Base-by-base conservation (phyloP, 257 asterid genomes). In the Coffea eugenioides region DNA sequence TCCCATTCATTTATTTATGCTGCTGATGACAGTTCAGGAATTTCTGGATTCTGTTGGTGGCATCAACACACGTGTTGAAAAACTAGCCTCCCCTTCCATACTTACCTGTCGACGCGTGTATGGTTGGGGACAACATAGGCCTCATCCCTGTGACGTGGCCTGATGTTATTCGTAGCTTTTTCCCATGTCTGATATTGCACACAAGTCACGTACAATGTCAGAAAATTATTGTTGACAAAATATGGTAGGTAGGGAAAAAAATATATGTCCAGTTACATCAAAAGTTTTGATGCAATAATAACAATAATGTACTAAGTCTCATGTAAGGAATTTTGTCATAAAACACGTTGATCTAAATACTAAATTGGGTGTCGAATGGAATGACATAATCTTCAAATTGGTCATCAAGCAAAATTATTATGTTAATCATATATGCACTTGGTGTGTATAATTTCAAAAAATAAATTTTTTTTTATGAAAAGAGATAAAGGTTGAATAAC, bases 61-160 rank as follows among this genome's bases (percentile, higher is more conserved):
- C 9, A 12, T 23, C 75, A 54, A 6, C 52, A 77, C 82, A 83
- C 83, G 86, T 79, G 80, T 83, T 16, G 0, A 80, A 49, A 59
- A 64, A 68, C 9, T 46, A 61, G 71, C 75, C 74, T 36, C 69
- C 65, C 36, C 46, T 79, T 62, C 20, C 13, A 36, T 6, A 49
- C 10, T 69, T 14, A 20, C 20, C 21, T 5, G 13, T 36, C 12
- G 83, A 75, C 81, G 81, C 86, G 86, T 83, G 83, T 79, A 62
- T 16, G 78, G n/a, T 70, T 75, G 6, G 75, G 81, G 72, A 39
- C 86, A 83, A 39, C 78, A 75, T 62, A 64, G 75, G 70, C 48
- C 77, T 83, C 41, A 69, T 69, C 79, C 64, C 27, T 0, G 2
- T 72, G 75, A 41, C 56, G 83, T 83, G 86, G 83, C 78, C 15